phyloP scores from a whole-genome alignment of 345 rosid species.

The Eucalyptus marginata region DNA sequence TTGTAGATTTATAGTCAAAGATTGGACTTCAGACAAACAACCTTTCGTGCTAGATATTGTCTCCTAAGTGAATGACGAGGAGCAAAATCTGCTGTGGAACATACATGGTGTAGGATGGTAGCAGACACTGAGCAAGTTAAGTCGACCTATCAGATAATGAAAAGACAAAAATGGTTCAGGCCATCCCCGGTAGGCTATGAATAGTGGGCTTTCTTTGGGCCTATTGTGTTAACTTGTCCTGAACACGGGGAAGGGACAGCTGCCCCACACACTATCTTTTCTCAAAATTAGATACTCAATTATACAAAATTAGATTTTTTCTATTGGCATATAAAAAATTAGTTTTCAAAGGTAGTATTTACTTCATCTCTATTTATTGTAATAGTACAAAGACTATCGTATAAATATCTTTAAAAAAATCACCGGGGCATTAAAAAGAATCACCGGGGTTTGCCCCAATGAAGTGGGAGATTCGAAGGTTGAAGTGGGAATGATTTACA shows the following conservation, averaged over 20 bases:
- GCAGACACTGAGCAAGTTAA: not conserved
- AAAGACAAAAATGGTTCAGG: not conserved
- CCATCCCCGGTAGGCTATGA: not conserved
- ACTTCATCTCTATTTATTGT: not conserved
- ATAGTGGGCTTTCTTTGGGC: not conserved
- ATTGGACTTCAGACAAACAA: not conserved
- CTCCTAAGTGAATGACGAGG: not conserved
- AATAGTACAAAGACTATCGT: rapidly evolving
- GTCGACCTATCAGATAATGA: not conserved
- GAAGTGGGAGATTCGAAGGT: no score
- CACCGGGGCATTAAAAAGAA: no score
- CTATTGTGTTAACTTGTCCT: not conserved
- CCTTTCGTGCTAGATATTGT: not conserved
- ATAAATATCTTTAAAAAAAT: not conserved
- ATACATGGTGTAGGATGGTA: not conserved
- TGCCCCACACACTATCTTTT: not conserved
- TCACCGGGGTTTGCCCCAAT: no score
- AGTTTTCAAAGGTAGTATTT: not conserved
- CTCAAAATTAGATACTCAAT: not conserved
- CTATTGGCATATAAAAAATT: not conserved
- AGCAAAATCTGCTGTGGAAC: not conserved
- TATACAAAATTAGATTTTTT: not conserved
- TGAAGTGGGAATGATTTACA: no score
- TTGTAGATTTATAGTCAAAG: not conserved
- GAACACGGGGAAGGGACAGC: not conserved